phyloP scores from a whole-genome alignment of 257 asterid species.

The Nyctanthes arbortristis region DNA sequence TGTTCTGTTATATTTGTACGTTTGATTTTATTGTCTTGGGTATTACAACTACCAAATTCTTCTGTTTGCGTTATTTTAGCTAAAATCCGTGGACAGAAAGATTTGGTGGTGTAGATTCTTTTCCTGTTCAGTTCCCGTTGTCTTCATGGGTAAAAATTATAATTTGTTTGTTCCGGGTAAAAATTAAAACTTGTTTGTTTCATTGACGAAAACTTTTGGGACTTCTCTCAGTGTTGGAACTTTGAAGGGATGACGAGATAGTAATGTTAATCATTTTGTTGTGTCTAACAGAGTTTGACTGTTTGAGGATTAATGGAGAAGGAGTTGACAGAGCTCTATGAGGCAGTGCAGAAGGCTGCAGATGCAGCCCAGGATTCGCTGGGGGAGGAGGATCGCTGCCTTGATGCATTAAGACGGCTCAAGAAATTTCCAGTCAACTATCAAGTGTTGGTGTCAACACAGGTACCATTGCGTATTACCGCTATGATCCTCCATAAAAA shows the following conservation, averaged over 20 bases:
- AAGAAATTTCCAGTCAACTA: slow-evolving; percentile 83
- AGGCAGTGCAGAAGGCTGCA: slow-evolving; percentile 79
- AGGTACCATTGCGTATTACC: slow-evolving; percentile 42
- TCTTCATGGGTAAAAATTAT: not conserved
- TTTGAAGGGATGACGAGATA: not conserved
- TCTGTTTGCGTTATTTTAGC: not conserved
- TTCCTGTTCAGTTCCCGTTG: slow-evolving; percentile 5
- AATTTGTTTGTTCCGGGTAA: not conserved
- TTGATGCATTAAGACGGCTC: slow-evolving; percentile 68
- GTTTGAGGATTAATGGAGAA: slow-evolving; percentile 61
- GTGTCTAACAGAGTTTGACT: slow-evolving; percentile 21
- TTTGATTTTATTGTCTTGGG: not conserved
- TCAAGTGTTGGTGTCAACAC: slow-evolving; percentile 83
- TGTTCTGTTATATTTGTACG: not conserved
- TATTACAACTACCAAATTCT: not conserved
- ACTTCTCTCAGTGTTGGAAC: too few species aligned
- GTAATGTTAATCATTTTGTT: not conserved
- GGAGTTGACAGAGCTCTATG: slow-evolving; percentile 76
- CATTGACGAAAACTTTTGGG: not conserved
- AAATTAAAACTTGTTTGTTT: not conserved
- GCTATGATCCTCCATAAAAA: not conserved
- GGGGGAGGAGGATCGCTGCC: slow-evolving; percentile 63
- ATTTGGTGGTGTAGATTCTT: too few species aligned
- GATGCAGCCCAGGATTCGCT: slow-evolving; percentile 60
- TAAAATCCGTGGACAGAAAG: not conserved